Evolutionary conservation across 805 yeast genomes (phyloP), one percentile per base, ranked within the genome.

Genomic region (Teunomyces atbi): DNA sequence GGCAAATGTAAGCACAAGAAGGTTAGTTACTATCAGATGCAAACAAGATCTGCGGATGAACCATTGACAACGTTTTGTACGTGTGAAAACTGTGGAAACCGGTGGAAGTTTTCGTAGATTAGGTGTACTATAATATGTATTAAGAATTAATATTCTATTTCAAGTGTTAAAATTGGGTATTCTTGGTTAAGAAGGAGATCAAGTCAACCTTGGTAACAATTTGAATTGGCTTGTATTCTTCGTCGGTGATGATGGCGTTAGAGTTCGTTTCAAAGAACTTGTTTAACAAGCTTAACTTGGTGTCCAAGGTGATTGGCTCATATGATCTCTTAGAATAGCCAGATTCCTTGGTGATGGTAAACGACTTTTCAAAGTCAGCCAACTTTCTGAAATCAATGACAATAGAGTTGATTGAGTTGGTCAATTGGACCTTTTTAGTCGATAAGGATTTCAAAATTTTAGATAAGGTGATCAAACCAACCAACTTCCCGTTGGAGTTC

Each of bases 11-110:
- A 92, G 69, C 92, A 90, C 65, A 90, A 91, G 77, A 90, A 89
- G 74, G 99, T 94, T 35, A 86, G 96, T 57, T 94, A 94, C 66
- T 92, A 91, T 68, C 99, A 94, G 72, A 79, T 94, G 85, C 99
- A 94, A 75, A 94, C 99, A 28, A 79, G 99, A 69, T 88, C 96
- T 47, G 99, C 99, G 15, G 99, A 94, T 81, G 99, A 94, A 69
- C 99, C 99, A 49, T 79, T 94, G 60, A 94, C 99, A 6, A 94
- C 99, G 1, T 94, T 94, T 65, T 94, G 99, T 74, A 91, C 97
- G 3, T 94, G 99, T 73, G 97, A 91, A 61, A 89, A 82, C 54
- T 94, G 99, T 73, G 98, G 98, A 52, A 89, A 94, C 62, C 81
- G 98, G 67, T 94, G 99, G 99, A 94, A 94, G 69, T 94, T 94